These are phyloP conservation scores for Candida michaelii DNA, from an alignment of 805 yeast genomes.

Conservation along the genomic window DNA sequence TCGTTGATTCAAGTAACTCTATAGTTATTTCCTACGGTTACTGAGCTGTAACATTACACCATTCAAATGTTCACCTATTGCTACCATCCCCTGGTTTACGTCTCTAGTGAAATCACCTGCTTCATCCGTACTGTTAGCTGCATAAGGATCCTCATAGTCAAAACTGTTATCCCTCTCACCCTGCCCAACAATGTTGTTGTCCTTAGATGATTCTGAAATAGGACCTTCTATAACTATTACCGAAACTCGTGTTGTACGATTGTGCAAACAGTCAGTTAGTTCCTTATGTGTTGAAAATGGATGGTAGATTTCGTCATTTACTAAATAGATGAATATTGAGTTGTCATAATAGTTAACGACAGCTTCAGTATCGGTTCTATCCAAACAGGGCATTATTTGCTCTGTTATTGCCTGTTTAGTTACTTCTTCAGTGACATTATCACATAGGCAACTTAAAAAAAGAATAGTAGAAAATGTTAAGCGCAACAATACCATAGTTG, in stretches of 20 bases:
- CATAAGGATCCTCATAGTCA: not conserved
- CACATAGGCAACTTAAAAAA: not conserved
- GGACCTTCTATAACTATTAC: not conserved
- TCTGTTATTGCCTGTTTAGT: not conserved
- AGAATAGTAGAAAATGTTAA: not conserved
- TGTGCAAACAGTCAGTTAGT: not conserved
- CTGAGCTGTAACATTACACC: not conserved
- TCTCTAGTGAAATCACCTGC: not conserved
- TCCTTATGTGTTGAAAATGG: not conserved
- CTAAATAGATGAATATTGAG: not conserved
- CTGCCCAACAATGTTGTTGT: not conserved
- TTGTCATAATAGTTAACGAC: not conserved
- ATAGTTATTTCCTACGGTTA: too few species aligned
- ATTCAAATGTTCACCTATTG: not conserved
- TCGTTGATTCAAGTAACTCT: too few species aligned
- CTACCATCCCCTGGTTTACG: not conserved
- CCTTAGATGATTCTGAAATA: not conserved
- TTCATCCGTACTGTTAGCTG: not conserved
- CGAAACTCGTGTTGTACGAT: not conserved
- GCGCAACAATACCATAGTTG: not conserved
- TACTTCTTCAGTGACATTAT: not conserved
- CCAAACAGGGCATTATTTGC: not conserved
- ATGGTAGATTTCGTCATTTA: not conserved
- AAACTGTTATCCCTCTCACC: not conserved
- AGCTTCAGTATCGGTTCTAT: not conserved